Percentiles rank a stretch among this genome's conserved stretches.
These are phyloP conservation scores for Diospyros lotus DNA, from an alignment of 148 eudicot species.

Conservation along the genomic window DNA sequence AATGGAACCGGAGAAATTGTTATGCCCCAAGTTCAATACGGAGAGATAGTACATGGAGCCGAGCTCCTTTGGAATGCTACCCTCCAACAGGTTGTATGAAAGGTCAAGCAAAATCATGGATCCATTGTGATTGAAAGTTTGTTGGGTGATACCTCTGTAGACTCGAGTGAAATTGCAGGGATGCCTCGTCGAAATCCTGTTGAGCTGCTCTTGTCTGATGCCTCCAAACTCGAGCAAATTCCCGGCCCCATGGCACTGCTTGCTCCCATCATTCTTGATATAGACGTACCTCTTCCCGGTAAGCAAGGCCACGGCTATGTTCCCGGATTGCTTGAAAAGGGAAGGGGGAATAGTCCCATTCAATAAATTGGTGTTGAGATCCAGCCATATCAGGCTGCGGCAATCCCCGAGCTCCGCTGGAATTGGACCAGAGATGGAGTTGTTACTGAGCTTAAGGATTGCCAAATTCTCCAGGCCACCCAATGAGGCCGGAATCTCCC, in stretches of 20 bases:
- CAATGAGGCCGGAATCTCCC: slow-evolving; percentile 68
- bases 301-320: slow-evolving; percentile 49
- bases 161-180: slow-evolving; percentile 64
- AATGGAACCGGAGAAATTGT: slow-evolving; percentile 63
- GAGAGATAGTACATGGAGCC: slow-evolving; percentile 63
- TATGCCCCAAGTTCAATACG: slow-evolving; percentile 74
- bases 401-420: slow-evolving; percentile 79
- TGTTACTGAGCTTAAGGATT: slow-evolving; percentile 70
- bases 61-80: slow-evolving; percentile 75
- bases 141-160: slow-evolving; percentile 58
- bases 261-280: slow-evolving; percentile 70
- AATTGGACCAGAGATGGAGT: slow-evolving; percentile 57
- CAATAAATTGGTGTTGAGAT: slow-evolving; percentile 65
- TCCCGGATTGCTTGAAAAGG: slow-evolving; percentile 70
- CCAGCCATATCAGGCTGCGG: slow-evolving; percentile 71
- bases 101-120: slow-evolving; percentile 81
- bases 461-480: slow-evolving; percentile 59
- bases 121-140: slow-evolving; percentile 72
- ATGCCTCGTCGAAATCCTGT: slow-evolving; percentile 47
- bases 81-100: slow-evolving; percentile 58
- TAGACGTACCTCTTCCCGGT: slow-evolving; percentile 69
- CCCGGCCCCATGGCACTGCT: slow-evolving; percentile 81
- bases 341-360: slow-evolving; percentile 65
- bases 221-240: slow-evolving; percentile 88
- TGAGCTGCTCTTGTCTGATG: slow-evolving; percentile 46